Base-by-base conservation (phyloP, 2,329 filamentous ascomycete genomes). In the Fusarium armeniacum region DNA sequence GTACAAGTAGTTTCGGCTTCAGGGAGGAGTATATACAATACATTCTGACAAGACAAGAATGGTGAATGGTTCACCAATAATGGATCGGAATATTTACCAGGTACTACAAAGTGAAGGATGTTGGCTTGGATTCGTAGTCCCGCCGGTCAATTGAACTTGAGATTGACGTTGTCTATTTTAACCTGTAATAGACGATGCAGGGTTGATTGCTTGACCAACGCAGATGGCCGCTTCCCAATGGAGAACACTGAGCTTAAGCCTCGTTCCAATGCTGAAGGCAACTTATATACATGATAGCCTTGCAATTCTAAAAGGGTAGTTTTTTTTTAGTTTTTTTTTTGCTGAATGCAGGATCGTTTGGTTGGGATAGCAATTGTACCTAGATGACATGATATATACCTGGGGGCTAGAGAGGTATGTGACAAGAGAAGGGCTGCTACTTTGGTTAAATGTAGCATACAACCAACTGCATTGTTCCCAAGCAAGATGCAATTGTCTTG, bases 121-220 rank as follows among this genome's bases (percentile, higher is more conserved):
- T 12, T n/a, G 16, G 22, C 22, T 26, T 36, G 32, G 15, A n/a
- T 26, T 26, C 15, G 15, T 24, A 20, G 32, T 12, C 20, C 24
- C 11, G 13, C 15, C 13, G 12, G n/a, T 18, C 3, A 13, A 26
- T 32, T 47, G 13, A 40, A 13, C 26, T 26, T 40, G 28, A 18
- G 24, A 40, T 8, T 35, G 2, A 36, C 30, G 13, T n/a, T 24
- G 41, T 18, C 30, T 33, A 20, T 24, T 33, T 49, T 32, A 56
- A 24, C 51, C 26, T 56, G 22, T 45, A 53, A 36, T 26, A 44
- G 16, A 33, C 18, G 20, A 15, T 43, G 28, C 28, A 30, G 33
- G 24, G 16, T 43, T 43, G 15, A 36, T 33, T 65, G 61, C 49
- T 47, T 65, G 33, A 49, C 41, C 45, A 60, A 62, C 41, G 45